Evolutionary conservation across 1,139 yeast species (phyloP), one percentile per base, ranked within the genome.

Genomic region (Kluyveromyces sp.): DNA sequence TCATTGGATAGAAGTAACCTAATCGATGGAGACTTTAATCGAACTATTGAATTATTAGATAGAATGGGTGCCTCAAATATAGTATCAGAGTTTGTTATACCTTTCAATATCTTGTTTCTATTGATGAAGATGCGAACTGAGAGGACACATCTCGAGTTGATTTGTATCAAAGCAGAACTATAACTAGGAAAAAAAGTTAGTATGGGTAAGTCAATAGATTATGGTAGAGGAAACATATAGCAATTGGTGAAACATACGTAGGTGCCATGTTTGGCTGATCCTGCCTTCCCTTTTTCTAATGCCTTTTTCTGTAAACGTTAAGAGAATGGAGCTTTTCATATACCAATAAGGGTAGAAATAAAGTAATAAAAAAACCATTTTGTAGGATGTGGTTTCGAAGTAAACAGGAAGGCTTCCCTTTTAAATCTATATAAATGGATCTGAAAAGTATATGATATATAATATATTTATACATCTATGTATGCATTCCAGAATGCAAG

Each of bases 11-110:
- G 49, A 39, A 57, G 61, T 27, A 63, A 52, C 28, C 57, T 54
- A 2, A 58, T 55, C 2, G 47, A 43, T 1, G 65, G 63, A 4
- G 65, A 59, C 44, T 57, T 62, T 41, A 63, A 48, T 25, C 62
- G 50, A 3, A 63, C 54, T 2, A 63, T 60, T 3, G 67, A 61
- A 46, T 61, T 63, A 37, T 57, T 63, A 1, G 67, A 60, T 27
- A 62, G 48, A 7, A 63, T 45, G 0, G 67, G 67, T 2, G 66
- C 60, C 33, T 63, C 63, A 43, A 63, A 60, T 5, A 57, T 43
- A 1, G 61, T 49, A 15, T 48, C 51, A 10, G 50, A 46, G 7
- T 53, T 34, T 25, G 46, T 49, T 39, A 28, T 32, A 27, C 10
- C 33, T 43, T 55, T 50, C 25, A 60, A 42, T 8, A 63, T 36